Evolutionary conservation across 2,329 filamentous ascomycete species (phyloP), one percentile per base, ranked within the genome.

Genomic region (Ascochyta clinopodiicola): DNA sequence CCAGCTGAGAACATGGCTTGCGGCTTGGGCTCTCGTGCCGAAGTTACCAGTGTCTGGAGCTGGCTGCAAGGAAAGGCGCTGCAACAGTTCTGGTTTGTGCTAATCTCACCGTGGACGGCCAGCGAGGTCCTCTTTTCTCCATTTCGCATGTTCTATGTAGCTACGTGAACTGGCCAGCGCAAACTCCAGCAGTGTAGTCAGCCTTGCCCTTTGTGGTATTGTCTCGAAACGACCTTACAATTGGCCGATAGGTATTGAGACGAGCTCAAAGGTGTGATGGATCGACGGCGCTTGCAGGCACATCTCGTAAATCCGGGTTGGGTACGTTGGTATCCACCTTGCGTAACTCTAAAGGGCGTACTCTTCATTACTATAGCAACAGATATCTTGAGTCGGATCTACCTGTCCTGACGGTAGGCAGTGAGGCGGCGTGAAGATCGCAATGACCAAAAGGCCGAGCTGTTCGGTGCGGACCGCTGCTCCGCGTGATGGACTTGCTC

Each of bases 361-460:
- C 25, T 10, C 13, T 34, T 32, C 34, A 19, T 36, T 22, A 25
- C 32, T 32, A 37, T 25, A 40, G 52, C 46, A 51, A 46, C 42
- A 38, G n/a, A 27, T 24, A 40, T 43, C 37, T 19, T 19, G 19
- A 34, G 19, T 34, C 25, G 25, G 32, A 43, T 19, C 37, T 45
- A 34, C 13, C 8, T 25, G 27, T 17, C 24, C 7, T 27, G 32
- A 42, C 38, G 35, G 34, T 10, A 31, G 22, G 29, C 19, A 31
- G 37, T 56, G 52, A 51, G 42, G 52, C 52, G 42, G 32, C 25
- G 34, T 36, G 52, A 32, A 27, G 52, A 56, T 56, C 52, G 15
- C 31, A 56, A 56, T 56, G 36, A 45, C 24, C 29, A 31, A 47
- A 43, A 31, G 32, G 27, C 52, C 46, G 47, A 51, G 32, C 17